Conservation (phyloP, 23 red algal species). For the Gracilaria domingensis region DNA sequence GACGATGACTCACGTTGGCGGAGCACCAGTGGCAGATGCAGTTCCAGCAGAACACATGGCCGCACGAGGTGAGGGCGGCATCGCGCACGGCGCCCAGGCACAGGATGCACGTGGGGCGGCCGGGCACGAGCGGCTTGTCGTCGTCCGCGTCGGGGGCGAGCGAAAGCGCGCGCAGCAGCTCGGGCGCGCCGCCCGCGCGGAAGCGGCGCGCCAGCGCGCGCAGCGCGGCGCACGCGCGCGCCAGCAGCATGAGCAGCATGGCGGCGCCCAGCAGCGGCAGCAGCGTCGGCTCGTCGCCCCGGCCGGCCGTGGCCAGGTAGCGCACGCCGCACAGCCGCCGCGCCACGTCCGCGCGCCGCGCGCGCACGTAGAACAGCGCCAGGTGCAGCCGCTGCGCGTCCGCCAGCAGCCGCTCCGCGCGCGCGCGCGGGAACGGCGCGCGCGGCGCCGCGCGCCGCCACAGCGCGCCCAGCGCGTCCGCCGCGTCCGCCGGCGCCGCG, state of each 20-base stretch:
- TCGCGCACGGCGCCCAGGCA: conserved; percentile 35
- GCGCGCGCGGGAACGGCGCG: no score
- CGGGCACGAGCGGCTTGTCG: not conserved
- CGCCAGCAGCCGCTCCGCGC: no score
- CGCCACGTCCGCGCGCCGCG: no score
- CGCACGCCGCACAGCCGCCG: no score
- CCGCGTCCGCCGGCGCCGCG: no score
- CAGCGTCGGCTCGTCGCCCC: not conserved
- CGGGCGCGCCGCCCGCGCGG: not conserved
- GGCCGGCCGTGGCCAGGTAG: not conserved
- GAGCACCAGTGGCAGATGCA: conserved; percentile 66
- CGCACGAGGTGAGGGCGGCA: conserved; percentile 35
- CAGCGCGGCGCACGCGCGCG: not conserved
- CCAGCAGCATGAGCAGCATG: not conserved
- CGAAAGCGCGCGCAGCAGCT: not conserved
- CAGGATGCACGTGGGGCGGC: conserved; percentile 13
- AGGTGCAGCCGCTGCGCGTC: not conserved
- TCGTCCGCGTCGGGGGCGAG: no score
- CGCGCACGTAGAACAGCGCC: conserved; percentile 26
- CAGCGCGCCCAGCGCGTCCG: no score
- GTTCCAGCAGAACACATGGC: conserved; percentile 72
- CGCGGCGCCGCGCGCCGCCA: no score
- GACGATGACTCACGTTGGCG: conserved; percentile 26
- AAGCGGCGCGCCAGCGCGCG: not conserved
- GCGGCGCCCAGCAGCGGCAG: not conserved